Evolutionary conservation across 148 eudicot species (phyloP).

Genomic region (Fagopyrum tataricum): DNA sequence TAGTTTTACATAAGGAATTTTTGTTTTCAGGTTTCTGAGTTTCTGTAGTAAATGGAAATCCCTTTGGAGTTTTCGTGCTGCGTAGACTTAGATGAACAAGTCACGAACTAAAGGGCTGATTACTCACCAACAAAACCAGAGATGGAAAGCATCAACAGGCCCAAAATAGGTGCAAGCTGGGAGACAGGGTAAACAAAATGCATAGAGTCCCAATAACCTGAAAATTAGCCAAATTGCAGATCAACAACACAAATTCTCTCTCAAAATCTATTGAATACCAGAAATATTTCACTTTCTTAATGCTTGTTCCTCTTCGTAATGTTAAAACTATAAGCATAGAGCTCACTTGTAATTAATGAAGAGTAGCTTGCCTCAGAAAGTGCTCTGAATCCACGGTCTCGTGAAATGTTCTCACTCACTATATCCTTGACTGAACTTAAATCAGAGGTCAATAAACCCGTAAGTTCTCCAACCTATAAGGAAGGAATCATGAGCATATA

Average conservation of each 20-base stretch:
- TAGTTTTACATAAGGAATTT: too few species aligned
- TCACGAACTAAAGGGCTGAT: constrained; percentile 3
- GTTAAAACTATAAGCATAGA: constrained; percentile 25
- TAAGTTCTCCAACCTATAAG: constrained; percentile 87
- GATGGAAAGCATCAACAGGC: constrained; percentile 69
- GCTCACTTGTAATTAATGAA: constrained; percentile 58
- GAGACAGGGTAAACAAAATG: constrained; percentile 74
- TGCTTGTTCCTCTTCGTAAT: background rate
- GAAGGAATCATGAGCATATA: constrained; percentile 10
- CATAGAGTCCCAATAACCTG: constrained; percentile 84
- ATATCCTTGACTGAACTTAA: constrained; percentile 78
- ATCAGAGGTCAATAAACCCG: constrained; percentile 91
- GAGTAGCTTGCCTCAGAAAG: constrained; percentile 97
- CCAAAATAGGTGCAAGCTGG: constrained; percentile 84
- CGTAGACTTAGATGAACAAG: background rate
- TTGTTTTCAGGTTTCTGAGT: too few species aligned
- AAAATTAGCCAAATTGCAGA: constrained; percentile 22
- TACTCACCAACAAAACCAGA: constrained; percentile 74
- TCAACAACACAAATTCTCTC: background rate
- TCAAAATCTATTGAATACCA: background rate
- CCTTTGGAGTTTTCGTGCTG: too few species aligned
- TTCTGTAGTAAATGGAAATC: too few species aligned
- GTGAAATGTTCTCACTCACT: constrained; percentile 81
- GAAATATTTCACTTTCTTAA: background rate
- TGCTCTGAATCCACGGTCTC: constrained; percentile 99